Evolutionary conservation across 805 yeast genomes (phyloP).

Genomic region (Kazachstania martiniae): DNA sequence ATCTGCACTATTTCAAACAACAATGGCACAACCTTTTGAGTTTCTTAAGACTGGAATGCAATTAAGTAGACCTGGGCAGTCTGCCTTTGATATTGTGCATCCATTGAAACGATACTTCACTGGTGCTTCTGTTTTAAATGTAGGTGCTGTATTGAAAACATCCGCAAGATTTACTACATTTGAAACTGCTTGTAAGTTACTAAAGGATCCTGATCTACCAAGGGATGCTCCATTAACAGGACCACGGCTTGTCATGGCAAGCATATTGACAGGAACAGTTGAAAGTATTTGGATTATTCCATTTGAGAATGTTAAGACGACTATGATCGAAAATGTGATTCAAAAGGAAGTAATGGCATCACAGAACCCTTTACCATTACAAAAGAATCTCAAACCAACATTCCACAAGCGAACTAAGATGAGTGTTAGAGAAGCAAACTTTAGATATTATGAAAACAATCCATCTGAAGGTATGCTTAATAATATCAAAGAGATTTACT

Average conservation of each 20-base stretch:
- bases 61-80: constrained; percentile 32
- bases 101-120: constrained; percentile 29
- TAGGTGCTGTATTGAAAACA: constrained; percentile 68
- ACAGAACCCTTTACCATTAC: constrained; percentile 4
- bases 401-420: constrained; percentile 22
- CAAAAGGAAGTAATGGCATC: constrained; percentile 6
- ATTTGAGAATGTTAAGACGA: constrained; percentile 74
- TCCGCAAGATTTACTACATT: constrained; percentile 63
- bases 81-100: constrained; percentile 4
- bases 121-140: constrained; percentile 68
- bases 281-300: constrained; percentile 84
- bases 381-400: constrained; percentile 10
- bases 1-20: constrained; percentile 53
- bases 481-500: constrained; percentile 55
- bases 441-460: constrained; percentile 32
- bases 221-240: constrained; percentile 56
- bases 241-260: constrained; percentile 76
- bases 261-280: constrained; percentile 67
- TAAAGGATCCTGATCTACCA: constrained; percentile 34
- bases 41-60: constrained; percentile 57
- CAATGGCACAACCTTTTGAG: constrained; percentile 62
- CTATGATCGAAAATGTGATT: constrained; percentile 63
- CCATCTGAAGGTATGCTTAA: constrained; percentile 46
- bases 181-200: constrained; percentile 60
- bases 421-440: constrained; percentile 25